These are phyloP conservation scores for Cadophora gregata DNA, from an alignment of 2,329 filamentous ascomycete species.

Conservation along the genomic window DNA sequence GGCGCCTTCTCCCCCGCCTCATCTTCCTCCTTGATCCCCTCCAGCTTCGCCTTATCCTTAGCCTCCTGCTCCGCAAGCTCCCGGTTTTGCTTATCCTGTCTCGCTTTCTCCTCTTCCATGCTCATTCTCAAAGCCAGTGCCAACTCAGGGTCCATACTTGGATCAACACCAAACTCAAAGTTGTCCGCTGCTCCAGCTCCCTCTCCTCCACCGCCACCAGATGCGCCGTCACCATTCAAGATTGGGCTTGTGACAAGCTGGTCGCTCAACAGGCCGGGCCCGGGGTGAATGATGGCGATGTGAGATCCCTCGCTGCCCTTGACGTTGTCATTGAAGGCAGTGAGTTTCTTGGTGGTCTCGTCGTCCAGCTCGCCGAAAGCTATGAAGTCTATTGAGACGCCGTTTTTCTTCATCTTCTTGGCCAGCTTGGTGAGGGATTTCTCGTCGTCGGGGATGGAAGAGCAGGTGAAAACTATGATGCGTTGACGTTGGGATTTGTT, in stretches of 20 bases:
- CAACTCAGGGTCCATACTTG: constrained; percentile 88
- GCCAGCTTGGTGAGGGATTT: constrained; percentile 88
- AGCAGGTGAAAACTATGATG: constrained; percentile 97
- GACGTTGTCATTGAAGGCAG: constrained; percentile 91
- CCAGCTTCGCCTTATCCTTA: constrained; percentile 76
- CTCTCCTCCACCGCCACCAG: constrained; percentile 58
- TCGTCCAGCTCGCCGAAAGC: constrained; percentile 93
- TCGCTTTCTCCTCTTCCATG: constrained; percentile 96
- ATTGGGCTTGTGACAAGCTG: constrained; percentile 90
- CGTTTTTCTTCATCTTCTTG: constrained; percentile 99
- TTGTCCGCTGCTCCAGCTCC: constrained; percentile 63
- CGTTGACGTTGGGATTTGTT: constrained; percentile 97
- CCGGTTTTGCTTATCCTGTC: constrained; percentile 84
- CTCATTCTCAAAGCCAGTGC: constrained; percentile 95
- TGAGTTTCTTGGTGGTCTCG: constrained; percentile 89
- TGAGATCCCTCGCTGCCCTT: constrained; percentile 92
- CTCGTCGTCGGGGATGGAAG: constrained; percentile 86
- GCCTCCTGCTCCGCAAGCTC: constrained; percentile 72
- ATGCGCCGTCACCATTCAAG: constrained; percentile 78
- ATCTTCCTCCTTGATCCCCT: constrained; percentile 81
- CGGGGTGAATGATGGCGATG: constrained; percentile 87
- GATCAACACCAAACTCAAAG: constrained; percentile 91
- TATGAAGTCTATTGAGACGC: constrained; percentile 91
- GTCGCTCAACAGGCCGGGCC: constrained; percentile 90
- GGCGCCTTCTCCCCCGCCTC: constrained; percentile 63